A percentile compares a stretch with the other conserved stretches of the same genome.
phyloP scores from a whole-genome alignment of 345 rosid genomes.

The Brassica cretica region DNA sequence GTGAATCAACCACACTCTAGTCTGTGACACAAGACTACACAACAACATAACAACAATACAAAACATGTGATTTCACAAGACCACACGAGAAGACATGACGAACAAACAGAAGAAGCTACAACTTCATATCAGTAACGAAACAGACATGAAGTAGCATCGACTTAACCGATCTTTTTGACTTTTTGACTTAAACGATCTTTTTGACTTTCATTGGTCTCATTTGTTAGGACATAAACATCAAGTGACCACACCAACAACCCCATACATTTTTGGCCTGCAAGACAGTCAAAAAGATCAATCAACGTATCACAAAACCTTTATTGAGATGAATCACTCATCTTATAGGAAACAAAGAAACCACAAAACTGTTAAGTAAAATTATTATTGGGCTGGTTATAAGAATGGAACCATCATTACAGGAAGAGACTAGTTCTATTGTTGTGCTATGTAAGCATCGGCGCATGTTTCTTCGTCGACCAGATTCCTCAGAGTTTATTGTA shows the following conservation, averaged over 20 bases:
- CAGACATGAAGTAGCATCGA: too few relatives aligned
- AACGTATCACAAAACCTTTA: constrained; percentile 1
- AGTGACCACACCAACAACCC: constrained; percentile 20
- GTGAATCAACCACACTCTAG: too few relatives aligned
- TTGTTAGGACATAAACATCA: constrained; percentile 29
- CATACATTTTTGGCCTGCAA: constrained; percentile 45
- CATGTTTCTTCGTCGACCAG: constrained; percentile 67
- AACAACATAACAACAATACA: too few relatives aligned
- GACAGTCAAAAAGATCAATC: not conserved
- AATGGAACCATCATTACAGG: constrained; percentile 79
- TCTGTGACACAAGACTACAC: too few relatives aligned
- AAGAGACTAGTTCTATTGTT: constrained; percentile 43
- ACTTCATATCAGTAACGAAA: too few relatives aligned
- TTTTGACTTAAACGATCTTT: too few relatives aligned
- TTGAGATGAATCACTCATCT: constrained; percentile 1
- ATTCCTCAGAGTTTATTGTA: constrained; percentile 40
- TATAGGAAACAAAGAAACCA: not conserved
- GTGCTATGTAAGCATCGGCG: constrained; percentile 67
- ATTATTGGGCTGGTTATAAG: constrained; percentile 33
- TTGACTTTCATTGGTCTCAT: constrained; percentile 9
- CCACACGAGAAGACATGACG: too few relatives aligned
- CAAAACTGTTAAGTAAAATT: not conserved
- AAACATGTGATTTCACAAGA: too few relatives aligned
- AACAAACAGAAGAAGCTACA: too few relatives aligned
- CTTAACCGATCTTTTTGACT: too few relatives aligned